Evolutionary conservation across 495 filamentous ascomycete genomes (phyloP).

Genomic region (Podospora pseudoanserina): DNA sequence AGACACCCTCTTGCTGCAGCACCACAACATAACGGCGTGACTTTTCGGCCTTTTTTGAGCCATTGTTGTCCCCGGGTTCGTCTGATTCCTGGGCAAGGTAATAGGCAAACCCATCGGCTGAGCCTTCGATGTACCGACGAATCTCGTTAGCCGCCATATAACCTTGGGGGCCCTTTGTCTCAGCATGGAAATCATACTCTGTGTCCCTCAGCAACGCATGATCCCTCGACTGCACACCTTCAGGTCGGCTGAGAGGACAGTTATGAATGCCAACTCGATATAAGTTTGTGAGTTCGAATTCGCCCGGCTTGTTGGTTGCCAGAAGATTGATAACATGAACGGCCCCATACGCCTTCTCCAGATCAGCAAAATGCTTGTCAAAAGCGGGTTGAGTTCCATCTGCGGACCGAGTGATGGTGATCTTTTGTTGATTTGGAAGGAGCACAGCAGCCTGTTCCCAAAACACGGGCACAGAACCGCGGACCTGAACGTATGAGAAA

Average conservation of each 20-base stretch:
- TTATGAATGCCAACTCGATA: slow-evolving; percentile 73
- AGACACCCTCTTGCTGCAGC: slow-evolving; percentile 88
- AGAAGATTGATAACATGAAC: slow-evolving; percentile 90
- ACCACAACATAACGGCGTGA: slow-evolving; percentile 60
- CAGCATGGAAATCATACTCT: slow-evolving; percentile 92
- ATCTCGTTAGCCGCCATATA: slow-evolving; percentile 86
- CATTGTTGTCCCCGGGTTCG: slow-evolving; percentile 34
- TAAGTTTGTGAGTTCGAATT: slow-evolving; percentile 71
- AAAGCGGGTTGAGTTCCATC: slow-evolving; percentile 96
- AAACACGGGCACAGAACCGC: slow-evolving; percentile 91
- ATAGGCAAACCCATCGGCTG: slow-evolving; percentile 83
- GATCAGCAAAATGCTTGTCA: slow-evolving; percentile 82
- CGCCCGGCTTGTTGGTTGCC: slow-evolving; percentile 77
- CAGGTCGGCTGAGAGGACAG: slow-evolving; percentile 59
- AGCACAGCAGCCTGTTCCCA: slow-evolving; percentile 92
- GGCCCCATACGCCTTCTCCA: slow-evolving; percentile 81
- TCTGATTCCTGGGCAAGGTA: slow-evolving; percentile 74
- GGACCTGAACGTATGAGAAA: slow-evolving; percentile 90
- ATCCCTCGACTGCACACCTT: slow-evolving; percentile 47
- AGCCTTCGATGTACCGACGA: slow-evolving; percentile 64
- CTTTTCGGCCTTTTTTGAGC: slow-evolving; percentile 22
- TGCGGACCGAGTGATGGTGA: slow-evolving; percentile 78
- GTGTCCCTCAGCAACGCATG: slow-evolving; percentile 71
- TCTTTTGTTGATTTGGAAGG: slow-evolving; percentile 91
- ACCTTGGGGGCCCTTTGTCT: slow-evolving; percentile 79